These are phyloP conservation scores for Claviceps digitariae DNA, from an alignment of 2,329 filamentous ascomycete species.

Conservation along the genomic window DNA sequence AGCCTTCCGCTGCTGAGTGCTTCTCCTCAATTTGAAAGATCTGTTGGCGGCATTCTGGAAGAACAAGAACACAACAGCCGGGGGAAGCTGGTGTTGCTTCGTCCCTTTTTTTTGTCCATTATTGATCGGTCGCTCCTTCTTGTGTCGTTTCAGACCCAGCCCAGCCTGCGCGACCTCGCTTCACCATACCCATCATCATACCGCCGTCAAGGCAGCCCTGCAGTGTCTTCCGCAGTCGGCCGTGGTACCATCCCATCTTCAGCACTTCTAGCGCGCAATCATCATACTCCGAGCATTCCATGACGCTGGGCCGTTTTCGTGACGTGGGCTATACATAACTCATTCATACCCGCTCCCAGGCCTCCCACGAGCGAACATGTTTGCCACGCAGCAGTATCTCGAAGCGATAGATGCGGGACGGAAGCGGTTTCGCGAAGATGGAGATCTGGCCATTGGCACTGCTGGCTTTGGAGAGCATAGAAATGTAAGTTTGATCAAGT, in stretches of 20 bases:
- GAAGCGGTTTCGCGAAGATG: slow-evolving; percentile 34
- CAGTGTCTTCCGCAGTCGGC: not conserved
- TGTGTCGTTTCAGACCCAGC: too few relatives aligned
- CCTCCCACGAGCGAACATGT: slow-evolving; percentile 18
- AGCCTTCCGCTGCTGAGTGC: not conserved
- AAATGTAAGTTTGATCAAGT: slow-evolving; percentile 25
- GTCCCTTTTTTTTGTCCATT: too few relatives aligned
- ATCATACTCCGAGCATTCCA: not conserved
- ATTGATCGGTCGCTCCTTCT: too few relatives aligned
- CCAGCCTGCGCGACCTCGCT: not conserved
- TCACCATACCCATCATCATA: not conserved
- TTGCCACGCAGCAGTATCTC: slow-evolving; percentile 21
- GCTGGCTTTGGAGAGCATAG: slow-evolving; percentile 37
- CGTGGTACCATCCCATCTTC: not conserved
- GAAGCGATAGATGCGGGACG: slow-evolving; percentile 22
- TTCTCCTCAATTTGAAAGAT: too few relatives aligned
- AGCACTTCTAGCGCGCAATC: not conserved
- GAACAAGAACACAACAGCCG: not conserved
- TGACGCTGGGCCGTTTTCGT: not conserved
- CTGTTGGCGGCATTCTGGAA: not conserved
- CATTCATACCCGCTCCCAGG: not conserved
- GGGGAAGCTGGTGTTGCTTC: not conserved
- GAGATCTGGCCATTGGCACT: slow-evolving; percentile 22
- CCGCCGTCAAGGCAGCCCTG: not conserved
- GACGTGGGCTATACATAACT: not conserved